Evolutionary conservation across 768 basidiomycete species (phyloP), one percentile per base, ranked within the genome.

Genomic region (Crepidotus variabilis): DNA sequence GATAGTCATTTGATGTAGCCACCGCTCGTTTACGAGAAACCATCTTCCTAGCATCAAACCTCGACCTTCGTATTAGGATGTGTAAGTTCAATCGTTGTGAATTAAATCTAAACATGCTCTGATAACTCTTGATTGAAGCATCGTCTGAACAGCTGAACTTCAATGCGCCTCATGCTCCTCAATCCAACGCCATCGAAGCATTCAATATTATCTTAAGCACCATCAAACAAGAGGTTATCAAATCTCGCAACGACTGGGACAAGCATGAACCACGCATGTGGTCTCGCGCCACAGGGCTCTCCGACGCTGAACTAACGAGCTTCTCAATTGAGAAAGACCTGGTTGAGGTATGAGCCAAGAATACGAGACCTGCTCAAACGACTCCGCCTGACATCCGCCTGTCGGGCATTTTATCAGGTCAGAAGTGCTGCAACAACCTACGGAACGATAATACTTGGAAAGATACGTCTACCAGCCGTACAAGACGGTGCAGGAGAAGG

Each of bases 221-320:
- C 13, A 86, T 92, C 75, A 89, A 86, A 72, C 47, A 69, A n/a
- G 84, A 82, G 65, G 84, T 91, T 62, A 46, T 84, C 56, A 81
- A 78, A 56, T 88, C 87, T 50, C 85, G 90, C 56, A 78, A 70
- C 51, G 61, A 87, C 57, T 90, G 90, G 90, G 77, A 89, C 71
- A 74, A 77, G 59, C 88, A 90, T 65, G 85, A 87, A 67, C 84
- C 84, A 55, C 76, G 69, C 61, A 80, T 91, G 88, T 91, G 87
- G 86, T 74, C 78, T 11, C 76, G 86, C 34, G 88, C 85, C 0
- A 59, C 61, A 47, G 72, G 68, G 13, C 63, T 89, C 28, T 73
- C 78, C 34, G 82, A 92, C 64, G 49, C 70, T 0, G 71, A 84
- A 22, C 73, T 91, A 55, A 72, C 76, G 10, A 58, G 62, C 51